A percentile compares a stretch with the other conserved stretches of the same genome.
Evolutionary conservation across 1,284 basidiomycete species (phyloP).

Genomic region (Tilletia horrida): DNA sequence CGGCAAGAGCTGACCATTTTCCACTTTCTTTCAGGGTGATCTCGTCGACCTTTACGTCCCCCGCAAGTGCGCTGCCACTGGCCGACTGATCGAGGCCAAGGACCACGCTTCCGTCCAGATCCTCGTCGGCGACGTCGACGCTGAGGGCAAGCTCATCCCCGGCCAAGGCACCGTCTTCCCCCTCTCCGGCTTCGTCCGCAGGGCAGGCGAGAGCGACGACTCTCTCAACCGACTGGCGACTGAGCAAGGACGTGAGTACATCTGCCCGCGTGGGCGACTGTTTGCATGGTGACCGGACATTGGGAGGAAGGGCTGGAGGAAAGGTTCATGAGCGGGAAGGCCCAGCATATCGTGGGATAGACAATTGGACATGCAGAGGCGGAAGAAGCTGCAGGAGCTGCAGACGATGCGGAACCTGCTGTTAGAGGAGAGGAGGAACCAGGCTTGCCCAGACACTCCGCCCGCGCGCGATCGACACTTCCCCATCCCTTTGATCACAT

Average conservation of each 20-base stretch:
- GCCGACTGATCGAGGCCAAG: conserved; percentile 95
- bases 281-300: too few species aligned
- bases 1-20: not conserved
- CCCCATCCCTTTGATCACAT: not conserved
- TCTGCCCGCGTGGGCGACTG: not conserved
- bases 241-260: conserved; percentile 86
- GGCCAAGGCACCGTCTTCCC: conserved; percentile 85
- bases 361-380: too few species aligned
- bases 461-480: not conserved
- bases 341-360: too few species aligned
- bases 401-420: too few species aligned
- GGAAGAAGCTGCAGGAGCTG: too few species aligned
- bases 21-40: conserved; percentile 67
- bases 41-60: conserved; percentile 99
- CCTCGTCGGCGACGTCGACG: conserved; percentile 89
- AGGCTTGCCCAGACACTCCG: not conserved
- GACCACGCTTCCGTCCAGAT: conserved; percentile 99
- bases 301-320: too few species aligned
- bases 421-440: too few species aligned
- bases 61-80: conserved; percentile 79
- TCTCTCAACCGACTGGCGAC: conserved; percentile 94
- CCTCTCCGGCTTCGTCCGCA: conserved; percentile 87
- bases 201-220: conserved; percentile 95
- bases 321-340: too few species aligned
- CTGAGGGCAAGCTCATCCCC: conserved; percentile 78